Evolutionary conservation across 768 basidiomycete species (phyloP).

Genomic region (Boletales sp.): DNA sequence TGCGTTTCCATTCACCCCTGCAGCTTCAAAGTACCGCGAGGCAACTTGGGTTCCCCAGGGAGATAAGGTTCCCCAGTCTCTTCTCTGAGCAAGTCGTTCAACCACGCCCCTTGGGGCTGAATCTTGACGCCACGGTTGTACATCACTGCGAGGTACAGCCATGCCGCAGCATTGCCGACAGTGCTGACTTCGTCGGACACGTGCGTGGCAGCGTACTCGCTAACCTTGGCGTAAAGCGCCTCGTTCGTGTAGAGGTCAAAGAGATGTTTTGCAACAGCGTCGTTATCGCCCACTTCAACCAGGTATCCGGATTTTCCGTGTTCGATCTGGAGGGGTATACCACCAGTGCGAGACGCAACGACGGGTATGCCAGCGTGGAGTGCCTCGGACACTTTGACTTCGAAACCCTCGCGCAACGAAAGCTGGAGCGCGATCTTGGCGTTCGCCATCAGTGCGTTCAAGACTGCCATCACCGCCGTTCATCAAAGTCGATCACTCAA

Average conservation of each 20-base stretch:
- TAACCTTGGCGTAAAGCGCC: constrained; percentile 58
- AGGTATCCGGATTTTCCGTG: constrained; percentile 88
- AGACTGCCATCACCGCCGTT: constrained; percentile 41
- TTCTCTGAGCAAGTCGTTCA: constrained; percentile 75
- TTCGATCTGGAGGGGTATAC: constrained; percentile 89
- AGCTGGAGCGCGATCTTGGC: constrained; percentile 88
- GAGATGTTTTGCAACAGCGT: constrained; percentile 70
- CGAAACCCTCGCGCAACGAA: constrained; percentile 92
- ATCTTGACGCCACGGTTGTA: constrained; percentile 73
- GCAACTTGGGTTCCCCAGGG: constrained; percentile 67
- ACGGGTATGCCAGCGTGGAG: constrained; percentile 86
- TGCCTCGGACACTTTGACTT: constrained; percentile 96
- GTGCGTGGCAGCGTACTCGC: constrained; percentile 66
- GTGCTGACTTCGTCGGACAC: constrained; percentile 84
- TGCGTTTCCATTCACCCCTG: constrained; percentile 24
- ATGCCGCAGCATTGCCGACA: constrained; percentile 70
- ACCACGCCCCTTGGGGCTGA: constrained; percentile 77
- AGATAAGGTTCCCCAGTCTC: constrained; percentile 72
- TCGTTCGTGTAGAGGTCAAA: constrained; percentile 77
- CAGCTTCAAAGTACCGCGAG: constrained; percentile 57
- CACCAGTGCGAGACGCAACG: constrained; percentile 81
- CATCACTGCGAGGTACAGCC: constrained; percentile 76
- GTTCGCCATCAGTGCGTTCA: constrained; percentile 88
- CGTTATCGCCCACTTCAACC: constrained; percentile 73
- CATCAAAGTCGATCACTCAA: neutral